Base-by-base conservation (phyloP, 1,139 yeast genomes). In the Scheffersomyces quercinus region DNA sequence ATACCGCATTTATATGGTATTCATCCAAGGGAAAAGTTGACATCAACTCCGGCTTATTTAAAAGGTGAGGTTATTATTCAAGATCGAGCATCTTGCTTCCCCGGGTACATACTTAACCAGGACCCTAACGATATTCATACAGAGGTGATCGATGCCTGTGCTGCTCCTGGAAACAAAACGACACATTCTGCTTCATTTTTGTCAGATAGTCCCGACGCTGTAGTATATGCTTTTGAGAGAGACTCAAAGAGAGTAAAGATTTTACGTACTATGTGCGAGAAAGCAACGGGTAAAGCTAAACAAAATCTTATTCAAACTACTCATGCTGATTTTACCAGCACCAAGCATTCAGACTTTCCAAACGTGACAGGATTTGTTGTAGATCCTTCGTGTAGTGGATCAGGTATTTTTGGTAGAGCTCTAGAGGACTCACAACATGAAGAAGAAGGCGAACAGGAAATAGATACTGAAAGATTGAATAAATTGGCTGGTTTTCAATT, bases 111-210 rank as follows among this genome's bases (percentile, higher is more conserved):
- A 24, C 67, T 93, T 41, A 73, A 79, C 49, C 52, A 58, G 39
- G 70, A 68, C 43, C 85, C 90, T 0, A 49, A 59, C 0, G 72
- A 78, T 11, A 76, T 77, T 4, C 77, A 71, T 38, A 81, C 75
- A 45, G 67, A 74, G 39, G 80, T 90, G 6, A 87, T 93, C 36
- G 99, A 93, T 66, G 88, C 97, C 0, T 91, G 98, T 67, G 90
- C 99, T 2, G 99, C 99, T 0, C 99, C 99, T 1, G 99, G 99
- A 5, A 93, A 93, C 65, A 95, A 93, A 62, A 93, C 99, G 0
- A 88, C 98, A 0, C 98, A 91, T 65, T 70, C 85, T 28, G 97
- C 98, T 0, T 79, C 95, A 1, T 68, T 80, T 59, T 62, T 72
- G 5, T 56, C 61, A 11, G 36, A 26, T 7, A 37, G 47, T 33